Conservation (phyloP, 2,329 filamentous ascomycete genomes). For the Pseudogymnoascus verrucosus region DNA sequence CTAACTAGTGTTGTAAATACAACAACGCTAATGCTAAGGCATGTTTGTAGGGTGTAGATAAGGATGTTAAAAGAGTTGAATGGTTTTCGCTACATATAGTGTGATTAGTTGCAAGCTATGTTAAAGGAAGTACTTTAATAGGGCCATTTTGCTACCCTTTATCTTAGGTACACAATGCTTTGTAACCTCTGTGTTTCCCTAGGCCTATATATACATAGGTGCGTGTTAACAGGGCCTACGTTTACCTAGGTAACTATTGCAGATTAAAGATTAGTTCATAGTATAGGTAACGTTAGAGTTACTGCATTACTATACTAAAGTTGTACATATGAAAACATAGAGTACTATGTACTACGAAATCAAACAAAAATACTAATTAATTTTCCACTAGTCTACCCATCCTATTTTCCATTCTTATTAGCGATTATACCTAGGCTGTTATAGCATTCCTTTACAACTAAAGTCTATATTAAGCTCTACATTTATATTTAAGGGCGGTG, state of each 20-base stretch:
- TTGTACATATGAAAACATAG: neutral
- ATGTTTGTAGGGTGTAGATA: neutral
- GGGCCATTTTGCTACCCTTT: neutral
- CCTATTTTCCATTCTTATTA: neutral
- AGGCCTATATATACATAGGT: neutral
- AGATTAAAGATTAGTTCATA: neutral
- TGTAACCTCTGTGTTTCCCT: neutral
- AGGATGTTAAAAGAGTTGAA: neutral
- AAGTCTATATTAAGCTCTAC: neutral
- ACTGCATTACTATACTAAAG: neutral
- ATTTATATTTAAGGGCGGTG: neutral
- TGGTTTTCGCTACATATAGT: neutral
- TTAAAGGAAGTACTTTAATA: neutral
- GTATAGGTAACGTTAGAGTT: neutral
- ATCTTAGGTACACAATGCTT: neutral
- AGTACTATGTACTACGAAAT: neutral
- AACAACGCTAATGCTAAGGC: neutral
- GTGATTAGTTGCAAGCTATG: neutral
- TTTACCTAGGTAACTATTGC: neutral
- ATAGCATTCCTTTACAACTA: neutral
- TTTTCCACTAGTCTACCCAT: neutral
- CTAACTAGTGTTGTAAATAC: neutral
- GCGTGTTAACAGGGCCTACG: neutral
- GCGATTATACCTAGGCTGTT: neutral
- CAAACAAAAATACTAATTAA: neutral